These are phyloP conservation scores for Ophiostoma fasciatum DNA, from an alignment of 2,329 filamentous ascomycete genomes.

Conservation along the genomic window DNA sequence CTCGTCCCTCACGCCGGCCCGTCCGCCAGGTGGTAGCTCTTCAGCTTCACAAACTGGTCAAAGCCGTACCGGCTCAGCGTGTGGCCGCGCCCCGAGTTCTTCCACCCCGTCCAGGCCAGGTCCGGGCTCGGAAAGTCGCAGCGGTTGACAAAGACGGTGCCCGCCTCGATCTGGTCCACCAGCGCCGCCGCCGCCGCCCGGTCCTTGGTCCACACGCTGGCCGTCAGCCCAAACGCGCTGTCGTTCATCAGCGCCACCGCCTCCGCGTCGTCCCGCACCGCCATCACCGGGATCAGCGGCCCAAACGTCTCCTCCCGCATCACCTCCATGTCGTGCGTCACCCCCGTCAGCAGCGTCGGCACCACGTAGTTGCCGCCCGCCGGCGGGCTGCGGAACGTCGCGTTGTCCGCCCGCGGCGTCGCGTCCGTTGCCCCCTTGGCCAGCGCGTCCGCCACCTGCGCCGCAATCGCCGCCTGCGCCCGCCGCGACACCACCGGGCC, in stretches of 20 bases:
- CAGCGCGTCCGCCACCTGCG: conserved; percentile 70
- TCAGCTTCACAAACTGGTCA: conserved; percentile 90
- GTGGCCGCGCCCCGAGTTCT: conserved; percentile 85
- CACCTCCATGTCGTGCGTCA: conserved; percentile 69
- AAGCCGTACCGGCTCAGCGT: conserved; percentile 84
- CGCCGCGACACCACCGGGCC: conserved; percentile 78
- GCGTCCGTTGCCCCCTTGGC: conserved; percentile 70
- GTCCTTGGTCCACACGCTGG: conserved; percentile 96
- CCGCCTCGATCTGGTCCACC: conserved; percentile 70
- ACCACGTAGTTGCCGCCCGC: conserved; percentile 76
- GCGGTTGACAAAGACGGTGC: conserved; percentile 91
- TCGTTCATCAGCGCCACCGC: conserved; percentile 84
- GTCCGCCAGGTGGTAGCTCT: conserved; percentile 89
- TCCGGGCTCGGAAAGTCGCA: conserved; percentile 86
- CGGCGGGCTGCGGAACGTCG: conserved; percentile 57
- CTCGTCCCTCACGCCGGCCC: conserved; percentile 40
- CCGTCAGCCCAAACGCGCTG: conserved; percentile 83
- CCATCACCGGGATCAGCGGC: conserved; percentile 80
- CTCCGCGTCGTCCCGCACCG: conserved; percentile 66
- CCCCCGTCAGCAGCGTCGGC: conserved; percentile 66
- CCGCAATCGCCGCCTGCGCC: conserved; percentile 59
- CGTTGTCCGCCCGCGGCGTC: conserved; percentile 56
- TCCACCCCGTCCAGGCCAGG: conserved; percentile 95
- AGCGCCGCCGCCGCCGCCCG: conserved; percentile 59
- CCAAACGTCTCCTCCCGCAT: conserved; percentile 96